Conservation (phyloP, 2,329 filamentous ascomycete species). For the Penicillium sp. region DNA sequence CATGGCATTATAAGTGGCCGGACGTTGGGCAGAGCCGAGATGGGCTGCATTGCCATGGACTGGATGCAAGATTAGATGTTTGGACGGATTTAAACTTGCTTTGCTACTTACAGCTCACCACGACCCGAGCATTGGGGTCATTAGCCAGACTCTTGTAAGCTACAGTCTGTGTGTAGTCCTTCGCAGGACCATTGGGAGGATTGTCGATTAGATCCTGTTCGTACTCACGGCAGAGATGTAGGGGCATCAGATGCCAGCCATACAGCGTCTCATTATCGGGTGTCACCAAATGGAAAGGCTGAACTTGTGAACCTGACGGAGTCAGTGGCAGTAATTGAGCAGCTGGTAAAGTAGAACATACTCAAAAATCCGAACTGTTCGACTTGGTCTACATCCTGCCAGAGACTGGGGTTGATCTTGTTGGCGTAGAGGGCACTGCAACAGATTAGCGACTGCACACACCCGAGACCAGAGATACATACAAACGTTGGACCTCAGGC, state of each 20-base stretch:
- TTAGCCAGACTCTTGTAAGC: constrained; percentile 49
- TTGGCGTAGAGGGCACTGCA: constrained; percentile 76
- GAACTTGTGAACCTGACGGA: constrained; percentile 70
- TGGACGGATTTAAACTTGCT: neutral
- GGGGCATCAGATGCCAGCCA: constrained; percentile 83
- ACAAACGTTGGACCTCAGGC: constrained; percentile 76
- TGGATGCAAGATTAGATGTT: constrained; percentile 12
- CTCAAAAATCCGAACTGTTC: constrained; percentile 83
- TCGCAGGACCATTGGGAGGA: constrained; percentile 48
- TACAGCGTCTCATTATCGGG: constrained; percentile 73
- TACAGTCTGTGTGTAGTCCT: constrained; percentile 46
- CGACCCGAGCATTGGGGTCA: constrained; percentile 49
- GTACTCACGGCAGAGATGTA: constrained; percentile 68
- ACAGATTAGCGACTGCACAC: neutral
- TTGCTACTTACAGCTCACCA: constrained; percentile 49
- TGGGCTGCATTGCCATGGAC: constrained; percentile 71
- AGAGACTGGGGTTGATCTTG: constrained; percentile 66
- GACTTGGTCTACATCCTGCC: constrained; percentile 67
- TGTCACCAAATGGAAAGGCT: constrained; percentile 72
- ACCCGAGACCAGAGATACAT: constrained; percentile 32
- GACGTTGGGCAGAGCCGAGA: constrained; percentile 70
- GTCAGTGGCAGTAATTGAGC: constrained; percentile 12
- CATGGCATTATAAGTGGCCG: constrained; percentile 70
- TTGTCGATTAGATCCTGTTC: constrained; percentile 57
- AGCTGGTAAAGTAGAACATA: constrained; percentile 40